Conservation (phyloP, 768 basidiomycete species). For the Serendipita vermifera region DNA sequence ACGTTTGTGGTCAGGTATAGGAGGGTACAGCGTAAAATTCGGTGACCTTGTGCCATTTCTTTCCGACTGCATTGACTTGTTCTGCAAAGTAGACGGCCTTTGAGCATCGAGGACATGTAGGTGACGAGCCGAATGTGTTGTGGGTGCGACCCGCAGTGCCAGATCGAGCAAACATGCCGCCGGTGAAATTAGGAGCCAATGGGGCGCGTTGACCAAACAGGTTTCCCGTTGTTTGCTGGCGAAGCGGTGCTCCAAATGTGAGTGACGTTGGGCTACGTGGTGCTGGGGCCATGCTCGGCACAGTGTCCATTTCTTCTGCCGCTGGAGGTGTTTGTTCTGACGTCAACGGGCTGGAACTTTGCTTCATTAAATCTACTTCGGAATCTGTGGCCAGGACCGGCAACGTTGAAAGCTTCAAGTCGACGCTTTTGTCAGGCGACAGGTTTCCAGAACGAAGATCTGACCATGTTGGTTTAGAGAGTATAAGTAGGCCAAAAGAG, state of each 20-base stretch:
- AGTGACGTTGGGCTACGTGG: neutral
- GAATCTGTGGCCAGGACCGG: too few species aligned
- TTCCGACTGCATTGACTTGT: slow-evolving; percentile 31
- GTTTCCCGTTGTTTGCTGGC: neutral
- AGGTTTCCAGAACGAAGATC: slow-evolving; percentile 20
- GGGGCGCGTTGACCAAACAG: neutral
- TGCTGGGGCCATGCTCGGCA: neutral
- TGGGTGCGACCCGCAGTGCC: neutral
- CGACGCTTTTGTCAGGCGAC: slow-evolving; percentile 13
- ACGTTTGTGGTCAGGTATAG: neutral
- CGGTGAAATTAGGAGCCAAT: slow-evolving; percentile 24
- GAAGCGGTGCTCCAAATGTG: neutral
- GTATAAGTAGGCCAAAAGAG: too few species aligned
- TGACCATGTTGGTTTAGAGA: too few species aligned
- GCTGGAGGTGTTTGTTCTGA: neutral
- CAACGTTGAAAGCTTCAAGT: too few species aligned
- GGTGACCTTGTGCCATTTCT: slow-evolving; percentile 13
- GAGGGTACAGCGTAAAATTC: neutral
- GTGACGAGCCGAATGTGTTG: slow-evolving; percentile 20
- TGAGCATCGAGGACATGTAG: slow-evolving; percentile 52
- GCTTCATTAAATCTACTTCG: too few species aligned
- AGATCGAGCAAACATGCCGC: slow-evolving; percentile 14
- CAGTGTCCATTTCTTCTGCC: neutral
- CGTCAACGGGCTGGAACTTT: too few species aligned
- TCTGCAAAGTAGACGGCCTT: slow-evolving; percentile 80